Percentiles rank a stretch among this genome's conserved stretches.
phyloP scores from a whole-genome alignment of 2,329 filamentous ascomycete species.

The Clarireedia monteithiana region DNA sequence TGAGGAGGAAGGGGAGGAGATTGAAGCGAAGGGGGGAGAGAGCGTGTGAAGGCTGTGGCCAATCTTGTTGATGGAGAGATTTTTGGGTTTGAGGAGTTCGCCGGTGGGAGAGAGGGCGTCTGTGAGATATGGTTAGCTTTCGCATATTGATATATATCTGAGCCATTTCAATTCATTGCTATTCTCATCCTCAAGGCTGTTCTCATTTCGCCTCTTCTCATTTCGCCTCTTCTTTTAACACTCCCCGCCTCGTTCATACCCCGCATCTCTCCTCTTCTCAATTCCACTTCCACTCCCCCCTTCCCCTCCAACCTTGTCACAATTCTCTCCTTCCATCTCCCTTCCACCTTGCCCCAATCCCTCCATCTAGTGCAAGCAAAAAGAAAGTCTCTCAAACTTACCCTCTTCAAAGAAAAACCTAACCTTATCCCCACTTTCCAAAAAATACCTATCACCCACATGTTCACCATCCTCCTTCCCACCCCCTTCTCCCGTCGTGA shows the following conservation, averaged over 20 bases:
- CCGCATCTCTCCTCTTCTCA: not conserved
- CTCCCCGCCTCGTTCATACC: not conserved
- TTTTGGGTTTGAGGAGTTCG: constrained; percentile 67
- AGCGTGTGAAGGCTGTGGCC: constrained; percentile 68
- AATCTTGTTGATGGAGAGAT: constrained; percentile 83
- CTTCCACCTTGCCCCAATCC: no score
- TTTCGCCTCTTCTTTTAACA: not conserved
- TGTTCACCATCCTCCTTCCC: constrained; percentile 47
- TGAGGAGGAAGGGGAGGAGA: constrained; percentile 38
- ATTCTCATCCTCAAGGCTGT: not conserved
- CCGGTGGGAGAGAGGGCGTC: constrained; percentile 69
- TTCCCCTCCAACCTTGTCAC: not conserved
- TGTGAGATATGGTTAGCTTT: constrained; percentile 16
- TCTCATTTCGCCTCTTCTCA: not conserved
- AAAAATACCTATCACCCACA: constrained; percentile 92
- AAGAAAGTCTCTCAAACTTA: constrained; percentile 17
- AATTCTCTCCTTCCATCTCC: no score
- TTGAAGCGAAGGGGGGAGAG: constrained; percentile 55
- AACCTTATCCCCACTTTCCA: constrained; percentile 81
- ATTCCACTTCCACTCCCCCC: not conserved
- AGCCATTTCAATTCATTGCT: not conserved
- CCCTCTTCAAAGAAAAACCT: constrained; percentile 94
- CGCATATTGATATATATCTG: not conserved
- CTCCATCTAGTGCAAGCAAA: not conserved
- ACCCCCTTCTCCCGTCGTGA: constrained; percentile 69